Percentiles rank a stretch among this genome's conserved stretches.
Evolutionary conservation across 2,329 filamentous ascomycete species (phyloP).

Genomic region (Aspergillus terreus): DNA sequence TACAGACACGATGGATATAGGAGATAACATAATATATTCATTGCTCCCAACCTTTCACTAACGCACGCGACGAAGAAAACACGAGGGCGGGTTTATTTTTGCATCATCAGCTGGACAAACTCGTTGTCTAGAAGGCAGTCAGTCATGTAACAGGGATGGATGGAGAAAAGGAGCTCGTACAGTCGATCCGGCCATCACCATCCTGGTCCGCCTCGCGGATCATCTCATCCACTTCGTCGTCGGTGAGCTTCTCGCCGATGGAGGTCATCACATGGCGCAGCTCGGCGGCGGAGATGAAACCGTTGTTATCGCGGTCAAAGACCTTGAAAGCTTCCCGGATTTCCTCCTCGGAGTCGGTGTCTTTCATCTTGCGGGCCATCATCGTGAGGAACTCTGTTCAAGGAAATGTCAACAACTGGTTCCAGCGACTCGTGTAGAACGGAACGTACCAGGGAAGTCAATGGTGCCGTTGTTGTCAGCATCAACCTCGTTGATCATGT

Average conservation of each 20-base stretch:
- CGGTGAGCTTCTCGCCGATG: conserved; percentile 85
- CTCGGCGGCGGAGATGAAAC: conserved; percentile 85
- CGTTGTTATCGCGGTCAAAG: conserved; percentile 88
- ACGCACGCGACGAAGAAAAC: conserved; percentile 24
- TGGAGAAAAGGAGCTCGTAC: conserved; percentile 48
- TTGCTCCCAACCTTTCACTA: conserved; percentile 25
- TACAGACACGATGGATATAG: conserved; percentile 26
- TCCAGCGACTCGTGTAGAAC: background rate
- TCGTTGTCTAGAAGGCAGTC: conserved; percentile 66
- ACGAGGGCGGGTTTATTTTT: conserved; percentile 62
- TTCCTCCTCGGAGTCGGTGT: conserved; percentile 86
- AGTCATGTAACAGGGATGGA: background rate
- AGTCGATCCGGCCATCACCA: conserved; percentile 83
- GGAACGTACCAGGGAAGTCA: conserved; percentile 73
- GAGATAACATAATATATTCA: conserved; percentile 19
- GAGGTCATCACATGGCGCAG: conserved; percentile 89
- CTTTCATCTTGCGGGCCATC: conserved; percentile 95
- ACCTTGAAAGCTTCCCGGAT: conserved; percentile 88
- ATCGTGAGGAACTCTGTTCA: conserved; percentile 77
- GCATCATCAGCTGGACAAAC: conserved; percentile 94
- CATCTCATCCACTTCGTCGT: conserved; percentile 91
- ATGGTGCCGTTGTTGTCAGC: conserved; percentile 92
- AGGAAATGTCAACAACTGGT: conserved; percentile 11
- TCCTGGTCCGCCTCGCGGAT: conserved; percentile 88
- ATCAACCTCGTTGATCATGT: conserved; percentile 93